Conservation (phyloP, 208 protist species). For the Leptomonas pyrrhocoris region DNA sequence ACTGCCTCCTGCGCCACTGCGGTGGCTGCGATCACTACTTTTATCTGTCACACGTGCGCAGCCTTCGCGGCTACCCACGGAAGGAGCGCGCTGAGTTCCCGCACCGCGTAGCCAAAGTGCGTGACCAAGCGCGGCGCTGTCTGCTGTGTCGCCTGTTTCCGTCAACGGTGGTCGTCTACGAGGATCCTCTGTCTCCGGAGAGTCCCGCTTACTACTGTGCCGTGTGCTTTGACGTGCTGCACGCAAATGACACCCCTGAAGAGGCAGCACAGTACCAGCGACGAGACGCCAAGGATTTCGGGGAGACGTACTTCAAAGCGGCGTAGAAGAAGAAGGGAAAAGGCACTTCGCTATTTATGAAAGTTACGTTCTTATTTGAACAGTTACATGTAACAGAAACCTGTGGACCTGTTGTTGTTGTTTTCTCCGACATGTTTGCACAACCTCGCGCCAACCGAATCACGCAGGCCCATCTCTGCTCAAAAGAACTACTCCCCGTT, state of each 20-base stretch:
- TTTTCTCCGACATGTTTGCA: no score
- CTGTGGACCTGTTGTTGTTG: no score
- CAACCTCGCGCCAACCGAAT: no score
- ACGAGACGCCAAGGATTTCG: slow-evolving; percentile 28
- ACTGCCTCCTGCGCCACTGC: slow-evolving; percentile 64
- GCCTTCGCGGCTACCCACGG: slow-evolving; percentile 40
- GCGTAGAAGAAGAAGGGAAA: slow-evolving; percentile 28
- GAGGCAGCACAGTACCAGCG: slow-evolving; percentile 51
- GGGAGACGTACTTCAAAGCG: slow-evolving; percentile 50
- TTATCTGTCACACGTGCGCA: slow-evolving; percentile 46
- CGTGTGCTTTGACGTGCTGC: slow-evolving; percentile 72
- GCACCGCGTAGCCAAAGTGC: slow-evolving; percentile 52
- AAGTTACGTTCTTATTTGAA: no score
- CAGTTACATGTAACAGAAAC: no score
- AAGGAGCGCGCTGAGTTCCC: slow-evolving; percentile 53
- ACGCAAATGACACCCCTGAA: slow-evolving; percentile 50
- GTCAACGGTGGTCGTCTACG: slow-evolving; percentile 68
- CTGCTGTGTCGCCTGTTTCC: slow-evolving; percentile 64
- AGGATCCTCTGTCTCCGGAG: slow-evolving; percentile 50
- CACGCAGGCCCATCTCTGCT: no score
- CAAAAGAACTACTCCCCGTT: no score
- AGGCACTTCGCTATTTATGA: no score
- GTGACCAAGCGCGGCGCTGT: slow-evolving; percentile 50
- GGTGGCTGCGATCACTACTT: slow-evolving; percentile 85
- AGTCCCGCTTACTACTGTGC: slow-evolving; percentile 66